Base-by-base conservation (phyloP, 2,329 filamentous ascomycete genomes). In the Trichophyton rubrum region DNA sequence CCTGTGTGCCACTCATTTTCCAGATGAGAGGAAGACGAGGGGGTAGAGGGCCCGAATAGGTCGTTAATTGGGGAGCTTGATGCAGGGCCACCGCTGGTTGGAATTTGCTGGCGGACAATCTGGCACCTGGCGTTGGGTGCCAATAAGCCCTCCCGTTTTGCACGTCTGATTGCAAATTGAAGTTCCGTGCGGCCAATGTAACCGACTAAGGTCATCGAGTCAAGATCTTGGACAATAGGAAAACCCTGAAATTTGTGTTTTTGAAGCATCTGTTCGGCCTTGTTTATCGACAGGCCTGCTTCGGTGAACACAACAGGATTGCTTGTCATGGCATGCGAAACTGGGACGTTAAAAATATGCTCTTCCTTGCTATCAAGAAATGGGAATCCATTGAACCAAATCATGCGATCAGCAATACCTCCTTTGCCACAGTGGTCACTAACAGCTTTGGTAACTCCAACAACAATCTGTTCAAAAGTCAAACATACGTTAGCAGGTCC, bases 331-430 rank as follows among this genome's bases (percentile, higher is more conserved):
- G 89, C 89, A 64, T 89, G 84, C 0, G 89, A 93, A 8, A 97
- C 93, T 0, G 93, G 88, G 0, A 97, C 91, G 55, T 91, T 92
- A 73, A 97, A 96, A 59, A 91, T 91, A 74, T 96, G 91, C 61
- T 97, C 93, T 73, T 97, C 92, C 71, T 99, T 99, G 73, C 88
- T 95, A 75, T 99, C 93, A 2, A 99, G 80, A 75, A 95, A 99
- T 0, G 93, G 93, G 69, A 96, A 96, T 0, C 93, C 93, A 67
- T 90, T 97, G 76, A 96, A 96, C 87, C 90, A 96, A 67, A 99
- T 99, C 89, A 96, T 96, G 63, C 90, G 87, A 72, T 99, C 93
- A 22, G 93, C 93, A 62, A 99, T 97, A 55, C 93, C 93, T 33
- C 92, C 93, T 70, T 92, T 95, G n/a, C 90, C 90, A 69, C 95